Percentiles rank a stretch among this genome's conserved stretches.
These are phyloP conservation scores for Psilocybe mexicana DNA, from an alignment of 1,284 basidiomycete genomes.

Conservation along the genomic window DNA sequence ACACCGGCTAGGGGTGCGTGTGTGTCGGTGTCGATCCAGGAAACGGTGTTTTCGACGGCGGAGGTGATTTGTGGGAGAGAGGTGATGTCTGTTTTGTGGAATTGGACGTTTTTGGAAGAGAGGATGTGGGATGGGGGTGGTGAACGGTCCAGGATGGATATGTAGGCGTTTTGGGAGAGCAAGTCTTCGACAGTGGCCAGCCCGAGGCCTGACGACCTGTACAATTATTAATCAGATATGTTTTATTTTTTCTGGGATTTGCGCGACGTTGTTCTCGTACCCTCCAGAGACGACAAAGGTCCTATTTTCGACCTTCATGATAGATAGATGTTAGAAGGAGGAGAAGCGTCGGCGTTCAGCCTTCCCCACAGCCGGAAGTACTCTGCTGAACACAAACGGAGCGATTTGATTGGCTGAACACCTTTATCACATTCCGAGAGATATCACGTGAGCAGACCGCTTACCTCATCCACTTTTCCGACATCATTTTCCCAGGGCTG, in stretches of 20 bases:
- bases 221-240: neutral
- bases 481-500: constrained; percentile 7
- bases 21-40: constrained; percentile 42
- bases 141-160: constrained; percentile 51
- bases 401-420: constrained; percentile 19
- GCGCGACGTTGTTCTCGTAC: constrained; percentile 30
- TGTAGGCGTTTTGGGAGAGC: constrained; percentile 41
- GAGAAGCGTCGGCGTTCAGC: neutral
- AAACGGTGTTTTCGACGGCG: constrained; percentile 42
- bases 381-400: constrained; percentile 10
- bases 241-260: neutral
- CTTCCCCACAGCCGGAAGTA: neutral
- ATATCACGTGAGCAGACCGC: constrained; percentile 11
- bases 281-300: constrained; percentile 57
- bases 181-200: constrained; percentile 50
- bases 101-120: constrained; percentile 35
- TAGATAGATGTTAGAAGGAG: neutral
- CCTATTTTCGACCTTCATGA: constrained; percentile 55
- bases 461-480: constrained; percentile 16
- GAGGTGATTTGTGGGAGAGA: constrained; percentile 36
- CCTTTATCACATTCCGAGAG: constrained; percentile 16
- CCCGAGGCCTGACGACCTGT: constrained; percentile 55
- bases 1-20: constrained; percentile 51
- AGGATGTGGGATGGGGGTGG: constrained; percentile 34
- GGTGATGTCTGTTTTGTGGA: constrained; percentile 48